These are phyloP conservation scores for Vigna hirtella DNA, from an alignment of 306 rosid species.

Conservation along the genomic window DNA sequence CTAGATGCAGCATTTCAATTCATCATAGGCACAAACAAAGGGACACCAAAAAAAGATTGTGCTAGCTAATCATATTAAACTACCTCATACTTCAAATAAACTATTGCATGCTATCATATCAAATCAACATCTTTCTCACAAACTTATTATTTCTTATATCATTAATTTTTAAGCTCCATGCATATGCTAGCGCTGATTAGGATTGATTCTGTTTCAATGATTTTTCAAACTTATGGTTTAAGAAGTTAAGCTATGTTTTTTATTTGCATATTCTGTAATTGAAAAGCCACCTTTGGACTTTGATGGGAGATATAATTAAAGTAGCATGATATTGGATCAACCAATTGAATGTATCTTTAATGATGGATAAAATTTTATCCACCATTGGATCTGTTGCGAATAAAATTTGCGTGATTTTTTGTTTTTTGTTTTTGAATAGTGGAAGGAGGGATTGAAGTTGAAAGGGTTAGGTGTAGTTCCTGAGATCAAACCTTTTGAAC, in stretches of 20 bases:
- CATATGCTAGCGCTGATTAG: conserved; percentile 10
- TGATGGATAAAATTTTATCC: conserved; percentile 56
- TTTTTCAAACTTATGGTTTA: conserved; percentile 5
- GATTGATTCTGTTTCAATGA: not conserved
- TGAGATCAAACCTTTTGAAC: no score
- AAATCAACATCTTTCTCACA: not conserved
- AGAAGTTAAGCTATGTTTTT: not conserved
- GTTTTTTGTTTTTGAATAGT: no score
- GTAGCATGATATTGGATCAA: conserved; percentile 57
- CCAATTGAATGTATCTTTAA: conserved; percentile 45
- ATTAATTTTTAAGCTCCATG: conserved; percentile 4
- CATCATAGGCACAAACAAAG: not conserved
- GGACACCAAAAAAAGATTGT: conserved; percentile 3
- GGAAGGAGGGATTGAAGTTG: no score
- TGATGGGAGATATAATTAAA: conserved; percentile 34
- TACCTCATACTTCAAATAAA: not conserved
- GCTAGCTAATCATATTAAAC: conserved; percentile 11
- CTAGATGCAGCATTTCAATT: not conserved
- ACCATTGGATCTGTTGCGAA: conserved; percentile 46
- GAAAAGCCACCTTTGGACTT: conserved; percentile 44
- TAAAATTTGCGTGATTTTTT: no score
- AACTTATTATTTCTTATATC: not conserved
- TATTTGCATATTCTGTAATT: conserved; percentile 35
- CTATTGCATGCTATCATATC: no score
- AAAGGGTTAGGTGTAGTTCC: no score